Evolutionary conservation across 2,329 filamentous ascomycete genomes (phyloP).

Genomic region (Talaromyces sp.): DNA sequence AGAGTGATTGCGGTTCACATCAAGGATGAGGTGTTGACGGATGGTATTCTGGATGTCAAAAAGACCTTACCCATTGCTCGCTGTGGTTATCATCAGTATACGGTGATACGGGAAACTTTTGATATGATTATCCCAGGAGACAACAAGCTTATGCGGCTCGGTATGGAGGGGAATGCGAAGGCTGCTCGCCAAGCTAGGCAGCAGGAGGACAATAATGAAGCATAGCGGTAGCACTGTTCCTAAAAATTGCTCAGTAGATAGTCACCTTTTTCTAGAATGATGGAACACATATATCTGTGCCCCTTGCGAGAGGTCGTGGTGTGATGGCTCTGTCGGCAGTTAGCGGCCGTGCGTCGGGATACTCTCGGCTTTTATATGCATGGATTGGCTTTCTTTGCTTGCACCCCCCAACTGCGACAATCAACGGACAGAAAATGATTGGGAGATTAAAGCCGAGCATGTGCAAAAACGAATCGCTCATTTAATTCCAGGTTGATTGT

Average conservation of each 20-base stretch:
- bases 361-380: neutral
- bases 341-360: neutral
- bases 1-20: constrained; percentile 58
- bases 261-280: neutral
- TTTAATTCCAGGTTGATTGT: neutral
- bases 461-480: neutral
- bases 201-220: neutral
- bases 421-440: neutral
- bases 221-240: neutral
- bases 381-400: neutral
- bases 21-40: constrained; percentile 52
- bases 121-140: constrained; percentile 49
- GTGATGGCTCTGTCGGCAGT: neutral
- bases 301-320: neutral
- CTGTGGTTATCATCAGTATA: constrained; percentile 60
- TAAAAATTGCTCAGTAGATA: neutral
- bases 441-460: neutral
- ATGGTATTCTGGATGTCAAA: constrained; percentile 54
- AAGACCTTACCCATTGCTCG: constrained; percentile 60
- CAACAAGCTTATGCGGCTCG: constrained; percentile 42
- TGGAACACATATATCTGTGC: neutral
- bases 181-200: constrained; percentile 18
- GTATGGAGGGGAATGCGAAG: constrained; percentile 39
- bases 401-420: neutral
- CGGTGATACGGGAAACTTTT: constrained; percentile 55